Base-by-base conservation (phyloP, 768 basidiomycete species). In the Collybia sp. region DNA sequence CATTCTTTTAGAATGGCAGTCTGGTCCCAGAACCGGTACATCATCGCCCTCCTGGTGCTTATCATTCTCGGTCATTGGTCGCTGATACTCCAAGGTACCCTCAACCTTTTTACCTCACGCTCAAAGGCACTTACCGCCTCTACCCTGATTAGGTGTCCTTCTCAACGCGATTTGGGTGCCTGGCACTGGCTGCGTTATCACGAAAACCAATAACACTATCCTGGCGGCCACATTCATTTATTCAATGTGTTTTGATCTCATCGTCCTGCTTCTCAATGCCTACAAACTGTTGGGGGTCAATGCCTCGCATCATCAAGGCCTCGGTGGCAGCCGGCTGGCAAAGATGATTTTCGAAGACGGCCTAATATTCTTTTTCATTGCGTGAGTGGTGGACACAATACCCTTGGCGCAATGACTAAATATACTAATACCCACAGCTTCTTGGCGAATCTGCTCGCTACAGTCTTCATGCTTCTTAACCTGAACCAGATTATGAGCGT, bases 141-240 rank as follows among this genome's bases (percentile, higher is more conserved):
- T 46, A 39, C 45, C 42, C 19, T 0, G 12, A 12, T 36, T 30
- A 16, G 83, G 83, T 25, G 70, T 83, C 5, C 70, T 79, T n/a
- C 60, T 87, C 12, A 79, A 71, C 39, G 82, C 80, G 0, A 43
- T 46, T 2, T 87, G 82, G 83, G 55, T 68, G 5, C 66, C 71
- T 8, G 68, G 60, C 2, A 43, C 56, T 10, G 66, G 69, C 0
- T 88, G 85, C 57, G 65, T 67, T 1, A 84, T 88, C 46, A 68
- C 71, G 1, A 56, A 73, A 25, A 83, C 83, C 6, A 76, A 82
- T 57, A 87, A 79, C 59, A 78, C 60, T 8, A 63, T 85, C 43
- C 72, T 87, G 30, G 80, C 82, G 4, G 79, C 81, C 2, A 82
- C 82, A 3, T 88, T 86, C 61, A 82, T 86, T 30, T 88, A 88